phyloP scores from a whole-genome alignment of 1,284 basidiomycete genomes.

The Moesziomyces sp. region DNA sequence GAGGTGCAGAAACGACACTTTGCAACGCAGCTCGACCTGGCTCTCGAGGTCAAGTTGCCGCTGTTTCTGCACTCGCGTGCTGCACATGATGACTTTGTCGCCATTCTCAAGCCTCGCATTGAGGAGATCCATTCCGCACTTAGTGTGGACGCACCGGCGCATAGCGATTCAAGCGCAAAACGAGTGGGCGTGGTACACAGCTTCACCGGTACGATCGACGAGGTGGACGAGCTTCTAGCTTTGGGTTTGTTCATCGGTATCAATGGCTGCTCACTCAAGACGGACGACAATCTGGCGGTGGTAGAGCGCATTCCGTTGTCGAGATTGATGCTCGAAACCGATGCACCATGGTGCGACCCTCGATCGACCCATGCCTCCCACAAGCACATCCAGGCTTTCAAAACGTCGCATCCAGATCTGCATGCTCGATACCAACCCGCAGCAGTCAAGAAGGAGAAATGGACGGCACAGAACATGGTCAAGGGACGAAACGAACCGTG shows the following conservation, averaged over 20 bases:
- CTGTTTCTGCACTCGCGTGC: slow-evolving; percentile 86
- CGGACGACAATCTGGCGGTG: slow-evolving; percentile 76
- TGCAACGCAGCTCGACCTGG: slow-evolving; percentile 77
- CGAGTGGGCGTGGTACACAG: slow-evolving; percentile 78
- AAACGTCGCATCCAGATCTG: slow-evolving; percentile 66
- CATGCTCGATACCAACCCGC: slow-evolving; percentile 73
- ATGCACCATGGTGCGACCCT: slow-evolving; percentile 78
- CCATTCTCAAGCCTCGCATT: slow-evolving; percentile 71
- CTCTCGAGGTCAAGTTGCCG: slow-evolving; percentile 79
- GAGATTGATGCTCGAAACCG: slow-evolving; percentile 81
- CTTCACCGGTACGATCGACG: slow-evolving; percentile 79
- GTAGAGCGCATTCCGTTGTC: slow-evolving; percentile 76
- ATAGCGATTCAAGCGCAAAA: slow-evolving; percentile 17
- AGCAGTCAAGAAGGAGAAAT: slow-evolving; percentile 76
- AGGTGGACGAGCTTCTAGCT: slow-evolving; percentile 77
- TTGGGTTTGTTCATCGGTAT: slow-evolving; percentile 72
- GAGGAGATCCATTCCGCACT: slow-evolving; percentile 14
- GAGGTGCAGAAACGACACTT: slow-evolving; percentile 79
- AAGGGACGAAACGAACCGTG: slow-evolving; percentile 87
- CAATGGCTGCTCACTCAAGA: slow-evolving; percentile 88
- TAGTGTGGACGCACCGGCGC: neutral
- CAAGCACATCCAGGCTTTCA: slow-evolving; percentile 73
- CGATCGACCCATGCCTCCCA: slow-evolving; percentile 81
- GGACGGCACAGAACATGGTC: slow-evolving; percentile 75
- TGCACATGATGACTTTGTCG: slow-evolving; percentile 74